Base-by-base conservation (phyloP, 306 rosid genomes). In the Gleditsia sinensis region DNA sequence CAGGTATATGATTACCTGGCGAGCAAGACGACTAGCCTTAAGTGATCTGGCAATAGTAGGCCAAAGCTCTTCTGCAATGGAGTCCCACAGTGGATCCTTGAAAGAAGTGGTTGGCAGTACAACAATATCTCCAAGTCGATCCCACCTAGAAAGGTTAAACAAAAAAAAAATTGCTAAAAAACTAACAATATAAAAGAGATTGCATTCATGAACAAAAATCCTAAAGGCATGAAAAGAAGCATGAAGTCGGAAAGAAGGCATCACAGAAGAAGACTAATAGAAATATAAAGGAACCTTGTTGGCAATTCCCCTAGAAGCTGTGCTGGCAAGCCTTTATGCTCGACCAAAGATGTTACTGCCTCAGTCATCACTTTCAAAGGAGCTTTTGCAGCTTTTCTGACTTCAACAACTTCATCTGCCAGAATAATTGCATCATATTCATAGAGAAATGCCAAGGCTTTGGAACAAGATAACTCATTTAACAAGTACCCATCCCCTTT, bases 291-390 rank as follows among this genome's bases (percentile, higher is more conserved):
- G 53, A 74, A 94, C 95, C 98, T 91, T 73, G 93, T 46, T 59
- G 98, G 97, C 27, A 94, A 79, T 82, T 94, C 98, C 90, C 87
- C 93, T 34, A 88, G 83, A 45, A 94, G 90, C 76, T 2, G 33
- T 51, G 48, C 54, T 24, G 97, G 83, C 50, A 90, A 83, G 75
- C 87, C 89, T 25, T 85, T 79, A 64, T 83, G 81, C 82, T 88
- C 74, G 75, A 92, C 69, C 83, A 94, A 86, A 71, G 84, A 78
- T 1, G 79, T 81, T 33, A 90, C 78, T 4, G 87, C 87, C 83
- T 94, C 95, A 67, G 75, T 84, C 96, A 94, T 84, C 75, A 78
- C 83, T 82, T 83, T 76, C 75, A 81, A 84, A 24, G 98, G 96
- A 82, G 98, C 78, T 65, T 84, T 88, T 34, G 89, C 81, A 49